Percentiles rank a stretch among this genome's conserved stretches.
These are phyloP conservation scores for Handroanthus guayacan DNA, from an alignment of 257 asterid species.

Conservation along the genomic window DNA sequence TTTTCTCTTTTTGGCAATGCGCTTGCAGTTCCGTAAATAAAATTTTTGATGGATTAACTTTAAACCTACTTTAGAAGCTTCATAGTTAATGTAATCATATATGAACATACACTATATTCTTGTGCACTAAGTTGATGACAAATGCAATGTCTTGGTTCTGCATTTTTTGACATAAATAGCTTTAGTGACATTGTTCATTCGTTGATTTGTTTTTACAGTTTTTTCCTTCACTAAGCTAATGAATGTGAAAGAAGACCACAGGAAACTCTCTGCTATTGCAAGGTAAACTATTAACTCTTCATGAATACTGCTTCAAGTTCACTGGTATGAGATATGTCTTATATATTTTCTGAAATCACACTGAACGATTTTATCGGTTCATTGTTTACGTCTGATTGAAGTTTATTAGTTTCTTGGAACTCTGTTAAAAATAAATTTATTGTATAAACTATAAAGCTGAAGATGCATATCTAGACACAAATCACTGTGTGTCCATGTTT, in stretches of 20 bases:
- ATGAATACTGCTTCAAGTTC: constrained; percentile 20
- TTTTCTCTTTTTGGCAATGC: too few relatives aligned
- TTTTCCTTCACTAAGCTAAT: constrained; percentile 93
- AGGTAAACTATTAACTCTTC: constrained; percentile 54
- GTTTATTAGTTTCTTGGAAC: background rate
- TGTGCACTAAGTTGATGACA: constrained; percentile 22
- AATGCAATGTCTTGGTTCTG: constrained; percentile 4
- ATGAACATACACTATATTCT: background rate
- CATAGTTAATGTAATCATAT: background rate
- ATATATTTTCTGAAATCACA: constrained; percentile 9
- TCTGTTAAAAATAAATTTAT: background rate
- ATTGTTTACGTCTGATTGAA: background rate
- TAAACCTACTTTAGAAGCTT: background rate
- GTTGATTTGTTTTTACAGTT: constrained; percentile 55
- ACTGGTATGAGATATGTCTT: constrained; percentile 19
- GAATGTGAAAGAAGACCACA: constrained; percentile 93
- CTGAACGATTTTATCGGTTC: constrained; percentile 6
- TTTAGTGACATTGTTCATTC: background rate
- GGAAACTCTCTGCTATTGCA: constrained; percentile 91
- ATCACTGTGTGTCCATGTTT: background rate
- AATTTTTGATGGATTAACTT: background rate
- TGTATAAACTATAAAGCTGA: constrained; percentile 3
- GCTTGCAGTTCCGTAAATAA: too few relatives aligned
- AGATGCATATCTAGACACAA: background rate
- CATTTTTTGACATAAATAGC: background rate